Evolutionary conservation across 345 rosid genomes (phyloP).

Genomic region (Acer saccharum): DNA sequence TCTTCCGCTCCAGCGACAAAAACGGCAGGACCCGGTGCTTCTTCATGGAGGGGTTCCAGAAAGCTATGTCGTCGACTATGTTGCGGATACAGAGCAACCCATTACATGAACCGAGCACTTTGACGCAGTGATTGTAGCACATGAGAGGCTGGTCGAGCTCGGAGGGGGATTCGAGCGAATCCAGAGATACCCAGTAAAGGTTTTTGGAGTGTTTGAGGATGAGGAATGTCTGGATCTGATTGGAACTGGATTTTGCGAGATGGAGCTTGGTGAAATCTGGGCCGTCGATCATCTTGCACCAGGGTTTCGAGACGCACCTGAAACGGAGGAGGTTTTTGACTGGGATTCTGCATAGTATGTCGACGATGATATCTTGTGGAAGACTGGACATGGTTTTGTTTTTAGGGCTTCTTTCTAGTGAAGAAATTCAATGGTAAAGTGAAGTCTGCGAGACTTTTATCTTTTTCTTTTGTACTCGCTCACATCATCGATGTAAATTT

Average conservation of each 20-base stretch:
- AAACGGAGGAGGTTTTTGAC: slow-evolving; percentile 40
- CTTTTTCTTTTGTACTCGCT: too few relatives aligned
- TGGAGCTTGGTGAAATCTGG: slow-evolving; percentile 51
- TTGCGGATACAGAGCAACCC: slow-evolving; percentile 53
- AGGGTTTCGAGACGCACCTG: slow-evolving; percentile 47
- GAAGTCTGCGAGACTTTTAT: neutral
- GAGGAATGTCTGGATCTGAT: slow-evolving; percentile 22
- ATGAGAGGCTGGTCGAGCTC: slow-evolving; percentile 54
- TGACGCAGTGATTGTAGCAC: slow-evolving; percentile 43
- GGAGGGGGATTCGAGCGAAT: slow-evolving; percentile 26
- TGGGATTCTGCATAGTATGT: slow-evolving; percentile 46
- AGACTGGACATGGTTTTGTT: slow-evolving; percentile 32
- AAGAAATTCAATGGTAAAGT: neutral
- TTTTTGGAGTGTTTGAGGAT: slow-evolving; percentile 31
- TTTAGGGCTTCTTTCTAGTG: neutral
- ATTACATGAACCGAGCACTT: slow-evolving; percentile 51
- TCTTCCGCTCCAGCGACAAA: slow-evolving; percentile 24
- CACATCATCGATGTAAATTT: too few relatives aligned
- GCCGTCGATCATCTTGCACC: slow-evolving; percentile 41
- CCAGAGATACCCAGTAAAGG: slow-evolving; percentile 38
- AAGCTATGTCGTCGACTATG: slow-evolving; percentile 49
- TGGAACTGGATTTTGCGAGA: slow-evolving; percentile 33
- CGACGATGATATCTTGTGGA: slow-evolving; percentile 49
- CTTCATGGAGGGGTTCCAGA: slow-evolving; percentile 50
- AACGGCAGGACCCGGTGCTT: slow-evolving; percentile 40